A percentile compares a stretch with the other conserved stretches of the same genome.
Evolutionary conservation across 208 protist species (phyloP).

Genomic region (Leishmania tropica): DNA sequence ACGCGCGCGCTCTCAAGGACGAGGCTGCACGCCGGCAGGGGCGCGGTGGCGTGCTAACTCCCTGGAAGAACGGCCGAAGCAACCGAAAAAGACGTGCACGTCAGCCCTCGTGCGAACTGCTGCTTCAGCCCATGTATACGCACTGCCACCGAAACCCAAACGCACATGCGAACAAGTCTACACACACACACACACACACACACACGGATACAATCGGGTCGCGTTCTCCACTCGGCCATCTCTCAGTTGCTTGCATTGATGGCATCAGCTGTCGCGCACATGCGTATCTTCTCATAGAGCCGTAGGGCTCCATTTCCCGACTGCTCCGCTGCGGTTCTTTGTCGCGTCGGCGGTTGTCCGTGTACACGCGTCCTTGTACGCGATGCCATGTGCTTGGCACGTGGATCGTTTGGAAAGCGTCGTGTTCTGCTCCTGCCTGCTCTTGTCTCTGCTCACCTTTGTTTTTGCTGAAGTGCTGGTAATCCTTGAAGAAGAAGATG

Average conservation of each 20-base stretch:
- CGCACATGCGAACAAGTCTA: background rate
- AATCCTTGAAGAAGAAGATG: background rate
- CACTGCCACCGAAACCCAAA: background rate
- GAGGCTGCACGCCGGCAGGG: background rate
- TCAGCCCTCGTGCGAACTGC: background rate
- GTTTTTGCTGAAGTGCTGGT: background rate
- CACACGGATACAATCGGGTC: background rate
- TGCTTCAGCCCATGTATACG: background rate
- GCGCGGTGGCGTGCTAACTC: background rate
- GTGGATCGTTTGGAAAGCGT: background rate
- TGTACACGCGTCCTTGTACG: background rate
- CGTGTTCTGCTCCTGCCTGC: slow-evolving; percentile 1
- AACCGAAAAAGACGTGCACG: background rate
- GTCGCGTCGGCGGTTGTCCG: background rate
- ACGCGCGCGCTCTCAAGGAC: background rate
- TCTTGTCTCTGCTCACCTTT: background rate
- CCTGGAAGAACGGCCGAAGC: too few species aligned
- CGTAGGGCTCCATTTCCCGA: background rate
- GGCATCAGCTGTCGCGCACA: background rate
- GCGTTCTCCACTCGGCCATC: background rate
- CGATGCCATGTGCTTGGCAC: background rate
- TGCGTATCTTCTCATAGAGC: background rate
- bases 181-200: background rate
- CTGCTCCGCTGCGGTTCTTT: background rate
- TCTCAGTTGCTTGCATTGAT: background rate